A percentile compares a stretch with the other conserved stretches of the same genome.
Conservation (phyloP, 139 green algal species). For the Eudorina sp. region DNA sequence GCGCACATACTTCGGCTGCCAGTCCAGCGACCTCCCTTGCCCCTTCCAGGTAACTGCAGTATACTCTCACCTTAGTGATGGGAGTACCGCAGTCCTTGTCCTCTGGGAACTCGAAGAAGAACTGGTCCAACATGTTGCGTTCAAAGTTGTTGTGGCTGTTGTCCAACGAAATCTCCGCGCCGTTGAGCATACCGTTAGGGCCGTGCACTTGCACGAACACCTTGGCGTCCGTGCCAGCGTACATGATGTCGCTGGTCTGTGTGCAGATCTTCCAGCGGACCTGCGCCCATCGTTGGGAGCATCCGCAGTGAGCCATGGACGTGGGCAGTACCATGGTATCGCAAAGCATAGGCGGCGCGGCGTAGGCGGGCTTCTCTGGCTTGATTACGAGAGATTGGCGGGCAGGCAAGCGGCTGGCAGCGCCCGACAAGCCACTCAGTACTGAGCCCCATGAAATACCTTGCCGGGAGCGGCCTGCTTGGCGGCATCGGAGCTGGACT, state of each 20-base stretch:
- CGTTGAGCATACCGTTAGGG: conserved; percentile 61
- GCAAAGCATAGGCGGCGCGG: too few species aligned
- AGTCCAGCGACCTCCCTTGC: too few species aligned
- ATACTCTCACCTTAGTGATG: conserved; percentile 56
- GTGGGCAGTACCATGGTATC: too few species aligned
- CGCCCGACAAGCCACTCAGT: too few species aligned
- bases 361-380: too few species aligned
- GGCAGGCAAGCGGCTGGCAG: too few species aligned
- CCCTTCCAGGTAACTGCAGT: not conserved
- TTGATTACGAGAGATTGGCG: too few species aligned
- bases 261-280: conserved; percentile 54
- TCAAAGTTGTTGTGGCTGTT: conserved; percentile 58
- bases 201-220: conserved; percentile 58
- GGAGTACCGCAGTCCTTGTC: conserved; percentile 66
- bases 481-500: conserved; percentile 43
- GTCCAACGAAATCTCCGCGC: conserved; percentile 56
- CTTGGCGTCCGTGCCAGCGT: conserved; percentile 67
- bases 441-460: too few species aligned
- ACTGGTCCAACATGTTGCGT: conserved; percentile 49
- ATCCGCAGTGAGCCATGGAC: too few species aligned
- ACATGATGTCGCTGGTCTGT: conserved; percentile 60
- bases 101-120: conserved; percentile 59
- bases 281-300: too few species aligned
- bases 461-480: conserved; percentile 46
- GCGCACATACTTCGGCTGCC: not conserved